phyloP scores from a whole-genome alignment of 176 grass and related monocot species.

The Aegilops sharonensis region DNA sequence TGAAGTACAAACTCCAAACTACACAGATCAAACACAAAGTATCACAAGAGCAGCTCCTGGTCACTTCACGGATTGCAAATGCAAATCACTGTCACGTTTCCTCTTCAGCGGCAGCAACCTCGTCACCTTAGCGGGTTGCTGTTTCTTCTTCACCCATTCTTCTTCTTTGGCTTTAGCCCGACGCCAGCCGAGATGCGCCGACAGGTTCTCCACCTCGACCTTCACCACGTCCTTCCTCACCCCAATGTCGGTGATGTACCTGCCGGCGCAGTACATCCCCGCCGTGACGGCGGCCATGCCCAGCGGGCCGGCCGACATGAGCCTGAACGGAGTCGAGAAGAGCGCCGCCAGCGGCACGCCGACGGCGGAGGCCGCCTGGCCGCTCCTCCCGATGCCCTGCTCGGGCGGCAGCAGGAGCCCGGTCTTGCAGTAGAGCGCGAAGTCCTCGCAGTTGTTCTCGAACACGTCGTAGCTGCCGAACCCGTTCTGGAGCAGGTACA shows the following conservation, averaged over 20 bases:
- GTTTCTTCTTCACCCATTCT: conserved; percentile 10
- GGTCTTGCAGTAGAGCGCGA: conserved; percentile 87
- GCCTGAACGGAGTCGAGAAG: conserved; percentile 57
- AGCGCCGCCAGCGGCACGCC: conserved; percentile 51
- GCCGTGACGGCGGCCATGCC: conserved; percentile 61
- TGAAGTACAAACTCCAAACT: neutral
- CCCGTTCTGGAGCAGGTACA: conserved; percentile 63
- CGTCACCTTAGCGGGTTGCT: neutral
- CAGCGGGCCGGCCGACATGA: conserved; percentile 51
- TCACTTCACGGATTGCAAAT: neutral
- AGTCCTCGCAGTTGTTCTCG: conserved; percentile 94
- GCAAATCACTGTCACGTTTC: conserved; percentile 37
- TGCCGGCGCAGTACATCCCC: conserved; percentile 59
- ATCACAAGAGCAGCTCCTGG: neutral
- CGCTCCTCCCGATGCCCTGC: conserved; percentile 48
- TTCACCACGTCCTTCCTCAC: conserved; percentile 69
- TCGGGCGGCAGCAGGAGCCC: conserved; percentile 42
- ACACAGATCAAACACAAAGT: neutral
- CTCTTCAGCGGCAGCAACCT: conserved; percentile 45
- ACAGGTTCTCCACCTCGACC: conserved; percentile 60
- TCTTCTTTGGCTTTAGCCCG: conserved; percentile 16
- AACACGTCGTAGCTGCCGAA: conserved; percentile 77
- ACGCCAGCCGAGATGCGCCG: conserved; percentile 40
- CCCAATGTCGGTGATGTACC: conserved; percentile 68
- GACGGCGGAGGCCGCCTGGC: conserved; percentile 56